Percentiles rank a stretch among this genome's conserved stretches.
phyloP scores from a whole-genome alignment of 805 yeast genomes.

The Hermanozyma aechmeae region DNA sequence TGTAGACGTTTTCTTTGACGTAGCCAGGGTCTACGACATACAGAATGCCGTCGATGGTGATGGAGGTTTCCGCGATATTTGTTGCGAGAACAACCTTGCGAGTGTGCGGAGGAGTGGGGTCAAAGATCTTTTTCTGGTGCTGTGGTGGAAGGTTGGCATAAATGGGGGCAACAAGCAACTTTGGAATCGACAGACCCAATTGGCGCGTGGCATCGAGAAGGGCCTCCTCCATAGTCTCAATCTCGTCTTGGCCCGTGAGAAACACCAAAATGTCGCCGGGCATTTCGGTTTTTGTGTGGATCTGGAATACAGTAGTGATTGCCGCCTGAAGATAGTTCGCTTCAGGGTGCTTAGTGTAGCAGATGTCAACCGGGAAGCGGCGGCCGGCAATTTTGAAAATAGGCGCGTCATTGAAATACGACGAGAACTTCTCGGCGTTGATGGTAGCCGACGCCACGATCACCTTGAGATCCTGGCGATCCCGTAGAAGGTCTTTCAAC shows the following conservation, averaged over 20 bases:
- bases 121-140: constrained; percentile 71
- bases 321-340: constrained; percentile 89
- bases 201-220: constrained; percentile 55
- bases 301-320: constrained; percentile 76
- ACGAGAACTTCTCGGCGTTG: constrained; percentile 80
- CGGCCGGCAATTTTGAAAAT: constrained; percentile 88
- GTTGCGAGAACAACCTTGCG: constrained; percentile 91
- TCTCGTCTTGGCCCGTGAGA: constrained; percentile 94
- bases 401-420: constrained; percentile 76
- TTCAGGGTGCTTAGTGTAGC: constrained; percentile 79
- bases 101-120: constrained; percentile 69
- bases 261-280: constrained; percentile 86
- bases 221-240: constrained; percentile 71
- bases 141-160: constrained; percentile 89
- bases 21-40: constrained; percentile 38
- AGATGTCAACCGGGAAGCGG: constrained; percentile 82
- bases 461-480: constrained; percentile 63
- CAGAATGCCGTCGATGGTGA: constrained; percentile 34
- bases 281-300: constrained; percentile 57
- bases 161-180: constrained; percentile 71
- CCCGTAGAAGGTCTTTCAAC: constrained; percentile 55
- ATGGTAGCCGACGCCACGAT: constrained; percentile 92
- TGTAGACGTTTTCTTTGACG: constrained; percentile 35
- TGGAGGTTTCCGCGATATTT: constrained; percentile 61
- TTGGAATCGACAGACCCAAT: constrained; percentile 51